These are phyloP conservation scores for Astrothelium macrocarpum DNA, from an alignment of 495 filamentous ascomycete genomes.

Conservation along the genomic window DNA sequence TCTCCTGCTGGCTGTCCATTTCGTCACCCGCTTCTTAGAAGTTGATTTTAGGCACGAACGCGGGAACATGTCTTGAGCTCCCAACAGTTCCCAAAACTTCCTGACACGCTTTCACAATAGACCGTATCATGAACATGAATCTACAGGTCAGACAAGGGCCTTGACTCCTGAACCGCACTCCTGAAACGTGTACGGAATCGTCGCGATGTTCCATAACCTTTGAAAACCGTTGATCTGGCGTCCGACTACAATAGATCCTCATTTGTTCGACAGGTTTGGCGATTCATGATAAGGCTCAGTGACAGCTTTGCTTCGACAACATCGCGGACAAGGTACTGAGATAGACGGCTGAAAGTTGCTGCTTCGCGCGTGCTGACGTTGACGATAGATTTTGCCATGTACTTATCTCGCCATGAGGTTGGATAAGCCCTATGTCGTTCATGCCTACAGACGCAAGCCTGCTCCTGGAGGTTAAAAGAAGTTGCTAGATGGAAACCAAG, in stretches of 20 bases:
- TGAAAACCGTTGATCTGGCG: neutral
- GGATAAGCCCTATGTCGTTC: neutral
- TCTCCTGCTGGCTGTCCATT: neutral
- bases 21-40: neutral
- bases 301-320: neutral
- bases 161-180: neutral
- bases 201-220: neutral
- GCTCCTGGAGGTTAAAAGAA: neutral
- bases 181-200: neutral
- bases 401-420: neutral
- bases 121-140: neutral
- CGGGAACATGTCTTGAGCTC: neutral
- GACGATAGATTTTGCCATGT: neutral
- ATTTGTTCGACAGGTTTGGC: neutral
- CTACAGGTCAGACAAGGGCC: neutral
- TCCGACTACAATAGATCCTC: neutral
- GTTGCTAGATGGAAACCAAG: neutral
- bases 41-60: neutral
- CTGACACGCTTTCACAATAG: neutral
- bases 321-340: neutral
- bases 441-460: neutral
- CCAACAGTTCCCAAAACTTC: neutral
- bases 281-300: neutral
- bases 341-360: neutral
- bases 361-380: neutral